Evolutionary conservation across 306 rosid genomes (phyloP).

Genomic region (Sesbania bispinosa): DNA sequence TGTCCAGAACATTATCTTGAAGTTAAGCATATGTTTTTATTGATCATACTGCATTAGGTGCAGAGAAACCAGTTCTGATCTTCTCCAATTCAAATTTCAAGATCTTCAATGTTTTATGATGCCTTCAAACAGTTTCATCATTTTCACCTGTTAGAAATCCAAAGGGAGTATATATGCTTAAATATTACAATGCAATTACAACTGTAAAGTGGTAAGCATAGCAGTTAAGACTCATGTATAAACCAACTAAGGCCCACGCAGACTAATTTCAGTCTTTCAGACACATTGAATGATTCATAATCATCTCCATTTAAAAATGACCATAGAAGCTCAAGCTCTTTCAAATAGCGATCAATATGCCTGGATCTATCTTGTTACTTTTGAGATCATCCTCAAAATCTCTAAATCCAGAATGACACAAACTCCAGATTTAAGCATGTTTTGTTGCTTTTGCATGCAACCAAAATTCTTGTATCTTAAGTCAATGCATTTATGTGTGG

Average conservation of each 20-base stretch:
- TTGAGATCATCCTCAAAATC: not conserved
- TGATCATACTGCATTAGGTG: not conserved
- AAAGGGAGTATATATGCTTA: not conserved
- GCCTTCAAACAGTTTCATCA: not conserved
- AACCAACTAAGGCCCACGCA: not conserved
- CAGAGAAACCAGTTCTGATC: not conserved
- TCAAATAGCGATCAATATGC: not conserved
- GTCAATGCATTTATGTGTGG: not conserved
- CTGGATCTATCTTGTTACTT: not conserved
- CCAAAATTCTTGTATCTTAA: not conserved
- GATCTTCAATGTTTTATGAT: not conserved
- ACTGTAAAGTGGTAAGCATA: not conserved
- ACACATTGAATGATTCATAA: not conserved
- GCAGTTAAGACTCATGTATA: not conserved
- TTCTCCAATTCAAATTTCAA: not conserved
- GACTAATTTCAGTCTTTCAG: conserved; percentile 8
- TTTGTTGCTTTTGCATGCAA: not conserved
- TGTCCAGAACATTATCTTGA: not conserved
- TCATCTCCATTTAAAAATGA: not conserved
- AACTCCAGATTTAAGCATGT: too few relatives aligned
- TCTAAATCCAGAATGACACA: not conserved
- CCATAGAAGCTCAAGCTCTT: not conserved
- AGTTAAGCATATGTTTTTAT: not conserved
- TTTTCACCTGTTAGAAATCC: not conserved
- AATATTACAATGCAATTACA: not conserved